These are phyloP conservation scores for Puccinia brachypodii DNA, from an alignment of 1,284 basidiomycete species.

Conservation along the genomic window DNA sequence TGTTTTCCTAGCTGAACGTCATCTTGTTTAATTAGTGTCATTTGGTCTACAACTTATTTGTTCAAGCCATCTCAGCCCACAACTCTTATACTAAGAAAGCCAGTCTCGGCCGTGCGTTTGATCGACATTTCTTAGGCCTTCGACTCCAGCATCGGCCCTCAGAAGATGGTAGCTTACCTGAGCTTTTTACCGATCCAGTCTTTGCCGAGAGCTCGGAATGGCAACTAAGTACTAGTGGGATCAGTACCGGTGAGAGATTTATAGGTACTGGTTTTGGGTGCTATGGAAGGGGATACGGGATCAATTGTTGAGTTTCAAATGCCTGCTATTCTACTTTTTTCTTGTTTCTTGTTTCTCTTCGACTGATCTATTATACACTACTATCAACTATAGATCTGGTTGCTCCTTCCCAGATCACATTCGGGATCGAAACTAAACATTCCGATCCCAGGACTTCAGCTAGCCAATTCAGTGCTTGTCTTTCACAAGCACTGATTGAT, in stretches of 20 bases:
- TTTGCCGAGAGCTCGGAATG: slow-evolving; percentile 78
- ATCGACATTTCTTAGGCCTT: slow-evolving; percentile 87
- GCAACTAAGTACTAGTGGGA: slow-evolving; percentile 87
- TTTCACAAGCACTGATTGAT: slow-evolving; percentile 70
- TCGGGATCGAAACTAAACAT: slow-evolving; percentile 89
- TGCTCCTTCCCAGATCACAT: slow-evolving; percentile 78
- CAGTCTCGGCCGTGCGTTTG: slow-evolving; percentile 80
- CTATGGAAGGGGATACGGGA: slow-evolving; percentile 75
- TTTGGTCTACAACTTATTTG: slow-evolving; percentile 64
- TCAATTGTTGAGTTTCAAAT: slow-evolving; percentile 72
- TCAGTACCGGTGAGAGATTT: slow-evolving; percentile 83
- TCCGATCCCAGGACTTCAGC: slow-evolving; percentile 73
- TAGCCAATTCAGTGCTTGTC: slow-evolving; percentile 66
- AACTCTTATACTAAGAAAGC: slow-evolving; percentile 74
- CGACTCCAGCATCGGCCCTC: slow-evolving; percentile 59
- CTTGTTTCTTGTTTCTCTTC: background rate
- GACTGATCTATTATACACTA: slow-evolving; percentile 18
- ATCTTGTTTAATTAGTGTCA: slow-evolving; percentile 44
- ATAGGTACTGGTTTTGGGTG: slow-evolving; percentile 76
- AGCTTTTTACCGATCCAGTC: slow-evolving; percentile 64
- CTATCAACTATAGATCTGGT: slow-evolving; percentile 70
- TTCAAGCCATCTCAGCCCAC: slow-evolving; percentile 72
- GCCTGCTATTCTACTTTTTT: background rate
- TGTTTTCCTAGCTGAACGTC: background rate
- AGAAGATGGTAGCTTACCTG: slow-evolving; percentile 40